Conservation (phyloP, 108 stramenopile species). For the Cyclotella sp. region DNA sequence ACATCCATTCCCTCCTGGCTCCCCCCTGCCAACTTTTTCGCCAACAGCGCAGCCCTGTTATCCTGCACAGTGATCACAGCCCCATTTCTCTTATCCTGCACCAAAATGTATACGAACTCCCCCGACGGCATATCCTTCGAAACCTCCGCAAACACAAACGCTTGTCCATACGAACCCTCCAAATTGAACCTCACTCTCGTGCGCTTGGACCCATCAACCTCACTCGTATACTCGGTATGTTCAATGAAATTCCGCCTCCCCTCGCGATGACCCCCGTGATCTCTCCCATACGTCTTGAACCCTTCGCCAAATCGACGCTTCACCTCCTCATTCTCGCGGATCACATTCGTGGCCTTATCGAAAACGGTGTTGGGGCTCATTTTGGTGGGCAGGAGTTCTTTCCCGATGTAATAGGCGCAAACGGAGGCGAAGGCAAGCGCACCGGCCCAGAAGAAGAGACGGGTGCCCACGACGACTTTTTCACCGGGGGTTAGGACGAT, state of each 20-base stretch:
- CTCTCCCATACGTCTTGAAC: conserved; percentile 94
- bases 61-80: conserved; percentile 79
- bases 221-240: conserved; percentile 83
- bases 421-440: conserved; percentile 71
- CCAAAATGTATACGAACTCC: conserved; percentile 94
- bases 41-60: conserved; percentile 75
- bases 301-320: conserved; percentile 82
- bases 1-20: conserved; percentile 59
- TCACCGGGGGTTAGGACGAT: conserved; percentile 90
- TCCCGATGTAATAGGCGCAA: conserved; percentile 87
- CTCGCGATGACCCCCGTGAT: conserved; percentile 94
- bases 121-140: conserved; percentile 79
- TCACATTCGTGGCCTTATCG: conserved; percentile 63
- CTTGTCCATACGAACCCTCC: conserved; percentile 85
- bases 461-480: conserved; percentile 87
- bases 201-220: conserved; percentile 89
- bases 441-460: conserved; percentile 79
- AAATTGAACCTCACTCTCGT: conserved; percentile 93
- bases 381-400: conserved; percentile 67
- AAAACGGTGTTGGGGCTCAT: conserved; percentile 93
- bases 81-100: conserved; percentile 92
- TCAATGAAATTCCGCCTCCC: conserved; percentile 96
- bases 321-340: conserved; percentile 74
- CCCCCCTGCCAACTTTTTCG: conserved; percentile 71
- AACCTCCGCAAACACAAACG: conserved; percentile 92